Evolutionary conservation across 2,329 filamentous ascomycete species (phyloP), one percentile per base, ranked within the genome.

Genomic region (Tolypocladium endophyticum): DNA sequence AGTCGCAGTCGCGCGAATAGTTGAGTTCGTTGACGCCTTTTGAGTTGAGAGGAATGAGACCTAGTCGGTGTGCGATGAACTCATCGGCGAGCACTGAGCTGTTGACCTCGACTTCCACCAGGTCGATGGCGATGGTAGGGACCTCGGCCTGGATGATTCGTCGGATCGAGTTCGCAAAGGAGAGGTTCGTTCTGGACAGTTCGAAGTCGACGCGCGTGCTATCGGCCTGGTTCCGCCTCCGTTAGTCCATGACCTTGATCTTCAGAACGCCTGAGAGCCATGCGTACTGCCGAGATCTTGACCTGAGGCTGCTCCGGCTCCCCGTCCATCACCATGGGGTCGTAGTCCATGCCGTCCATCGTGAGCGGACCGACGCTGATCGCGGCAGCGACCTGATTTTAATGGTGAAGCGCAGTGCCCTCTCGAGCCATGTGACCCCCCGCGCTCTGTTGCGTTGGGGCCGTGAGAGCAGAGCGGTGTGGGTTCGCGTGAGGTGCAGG

Each of bases 51-150:
- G 94, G 94, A 60, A 97, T 86, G 55, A 97, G 85, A 38, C 94
- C 93, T 18, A 99, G 83, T 54, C 93, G 88, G 75, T 97, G 93
- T 56, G 90, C 88, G 66, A 99, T 87, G 74, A 97, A 96, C 75
- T 99, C 93, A 75, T 99, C 93, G 62, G 93, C 90, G 18, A 97
- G 85, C 5, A 97, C 92, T n/a, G 92, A 95, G 60, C 89, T 96
- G 79, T 99, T 99, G 69, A 83, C 84, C 70, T 95, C 87, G 65
- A 99, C 87, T 74, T 97, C 91, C 63, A 97, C 92, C 18, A 96
- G 84, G 70, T 99, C 93, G 73, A 97, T 92, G 64, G 94, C 92
- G 68, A 97, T 87, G 30, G 91, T 97, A 14, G 93, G 92, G 61
- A 99, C 89, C 76, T 99, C 93, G 68, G 91, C 90, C 65, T 96